Evolutionary conservation across 2,329 filamentous ascomycete genomes (phyloP).

Genomic region (Aspergillus versicolor): DNA sequence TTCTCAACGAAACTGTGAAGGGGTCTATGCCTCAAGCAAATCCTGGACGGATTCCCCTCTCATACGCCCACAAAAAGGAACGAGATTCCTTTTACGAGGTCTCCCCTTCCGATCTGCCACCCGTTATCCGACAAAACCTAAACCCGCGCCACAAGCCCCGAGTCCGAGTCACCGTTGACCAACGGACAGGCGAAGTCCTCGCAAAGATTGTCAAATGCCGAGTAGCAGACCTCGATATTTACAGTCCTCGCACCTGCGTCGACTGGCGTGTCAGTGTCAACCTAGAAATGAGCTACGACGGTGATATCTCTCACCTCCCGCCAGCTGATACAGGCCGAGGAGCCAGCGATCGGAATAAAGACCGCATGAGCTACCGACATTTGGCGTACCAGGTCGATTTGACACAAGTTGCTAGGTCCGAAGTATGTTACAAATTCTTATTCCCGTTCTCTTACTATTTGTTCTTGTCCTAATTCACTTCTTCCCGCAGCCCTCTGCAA

Average conservation of each 20-base stretch:
- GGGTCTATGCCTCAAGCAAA: constrained; percentile 46
- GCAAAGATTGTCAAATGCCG: constrained; percentile 89
- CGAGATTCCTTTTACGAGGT: constrained; percentile 82
- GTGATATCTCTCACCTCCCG: constrained; percentile 57
- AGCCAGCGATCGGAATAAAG: constrained; percentile 70
- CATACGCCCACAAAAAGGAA: constrained; percentile 80
- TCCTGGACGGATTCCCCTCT: constrained; percentile 48
- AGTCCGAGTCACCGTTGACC: constrained; percentile 74
- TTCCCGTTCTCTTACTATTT: background rate
- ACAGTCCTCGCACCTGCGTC: constrained; percentile 72
- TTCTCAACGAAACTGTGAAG: constrained; percentile 69
- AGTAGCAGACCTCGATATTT: constrained; percentile 84
- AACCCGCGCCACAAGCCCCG: constrained; percentile 59
- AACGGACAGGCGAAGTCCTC: constrained; percentile 67
- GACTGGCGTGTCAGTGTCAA: constrained; percentile 95
- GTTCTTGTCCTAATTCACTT: constrained; percentile 2
- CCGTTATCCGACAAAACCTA: constrained; percentile 62
- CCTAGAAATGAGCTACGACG: constrained; percentile 84
- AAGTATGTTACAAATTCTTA: constrained; percentile 34
- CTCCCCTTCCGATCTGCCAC: constrained; percentile 62
- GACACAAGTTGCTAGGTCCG: constrained; percentile 73
- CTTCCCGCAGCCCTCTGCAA: constrained; percentile 25
- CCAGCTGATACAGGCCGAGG: constrained; percentile 42
- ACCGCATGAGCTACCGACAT: constrained; percentile 88
- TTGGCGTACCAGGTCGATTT: constrained; percentile 86